These are phyloP conservation scores for Dactylis glomerata DNA, from an alignment of 176 grass and related monocot species.

Conservation along the genomic window DNA sequence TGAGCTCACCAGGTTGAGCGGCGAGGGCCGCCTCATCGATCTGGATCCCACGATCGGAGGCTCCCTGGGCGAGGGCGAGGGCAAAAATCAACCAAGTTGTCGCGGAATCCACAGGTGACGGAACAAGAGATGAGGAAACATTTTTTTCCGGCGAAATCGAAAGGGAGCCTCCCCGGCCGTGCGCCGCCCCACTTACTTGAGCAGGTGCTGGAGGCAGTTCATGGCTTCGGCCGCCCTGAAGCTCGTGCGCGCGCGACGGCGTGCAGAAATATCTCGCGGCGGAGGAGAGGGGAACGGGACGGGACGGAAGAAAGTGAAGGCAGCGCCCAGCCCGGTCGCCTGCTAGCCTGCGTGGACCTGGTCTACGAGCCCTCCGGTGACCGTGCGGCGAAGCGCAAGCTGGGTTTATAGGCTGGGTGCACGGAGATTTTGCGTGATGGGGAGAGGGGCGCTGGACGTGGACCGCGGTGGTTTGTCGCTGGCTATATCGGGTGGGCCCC, in stretches of 20 bases:
- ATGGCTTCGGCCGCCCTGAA: conserved; percentile 30
- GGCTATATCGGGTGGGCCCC: conserved; percentile 39
- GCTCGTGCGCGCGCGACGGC: not conserved
- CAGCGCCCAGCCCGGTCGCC: not conserved
- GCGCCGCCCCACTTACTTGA: conserved; percentile 40
- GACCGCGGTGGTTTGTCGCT: not conserved
- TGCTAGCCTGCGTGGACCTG: not conserved
- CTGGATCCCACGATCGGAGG: conserved; percentile 49
- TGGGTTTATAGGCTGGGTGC: conserved; percentile 23
- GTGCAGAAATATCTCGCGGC: not conserved
- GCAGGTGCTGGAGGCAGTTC: conserved; percentile 64
- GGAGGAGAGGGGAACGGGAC: not conserved
- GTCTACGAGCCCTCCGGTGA: not conserved
- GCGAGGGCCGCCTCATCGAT: conserved; percentile 53
- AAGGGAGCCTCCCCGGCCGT: not conserved
- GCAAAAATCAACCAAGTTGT: not conserved
- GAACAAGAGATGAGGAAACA: not conserved
- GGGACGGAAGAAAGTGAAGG: no score
- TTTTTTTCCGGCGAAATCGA: not conserved
- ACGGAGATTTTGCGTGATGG: not conserved
- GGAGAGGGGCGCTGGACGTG: not conserved
- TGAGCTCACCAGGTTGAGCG: conserved; percentile 45
- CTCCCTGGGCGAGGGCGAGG: conserved; percentile 29
- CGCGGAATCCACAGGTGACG: not conserved
- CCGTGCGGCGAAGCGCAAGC: not conserved